A percentile compares a stretch with the other conserved stretches of the same genome.
phyloP scores from a whole-genome alignment of 768 basidiomycete species.

The Amanita pseudoporphyria region DNA sequence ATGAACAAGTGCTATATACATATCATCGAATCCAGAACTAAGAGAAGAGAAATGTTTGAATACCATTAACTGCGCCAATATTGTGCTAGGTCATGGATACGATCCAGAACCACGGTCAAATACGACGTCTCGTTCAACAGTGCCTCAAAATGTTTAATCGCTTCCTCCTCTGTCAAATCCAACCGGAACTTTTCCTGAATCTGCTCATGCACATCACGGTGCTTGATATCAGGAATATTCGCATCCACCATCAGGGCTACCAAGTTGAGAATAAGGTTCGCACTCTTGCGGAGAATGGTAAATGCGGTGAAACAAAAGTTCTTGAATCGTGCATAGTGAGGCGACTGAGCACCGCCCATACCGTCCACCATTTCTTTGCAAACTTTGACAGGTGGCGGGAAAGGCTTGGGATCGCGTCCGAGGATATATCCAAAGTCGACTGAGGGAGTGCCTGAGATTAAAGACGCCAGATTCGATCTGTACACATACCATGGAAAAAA shows the following conservation, averaged over 20 bases:
- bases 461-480: neutral
- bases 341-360: constrained; percentile 94
- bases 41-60: too few relatives aligned
- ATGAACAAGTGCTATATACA: neutral
- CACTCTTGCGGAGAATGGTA: constrained; percentile 90
- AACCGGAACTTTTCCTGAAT: constrained; percentile 96
- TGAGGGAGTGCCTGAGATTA: constrained; percentile 21
- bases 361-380: constrained; percentile 99
- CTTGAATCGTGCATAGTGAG: constrained; percentile 96
- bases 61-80: constrained; percentile 82
- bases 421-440: constrained; percentile 99
- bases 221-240: constrained; percentile 95
- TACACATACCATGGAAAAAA: constrained; percentile 85
- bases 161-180: constrained; percentile 92
- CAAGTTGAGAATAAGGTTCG: constrained; percentile 93
- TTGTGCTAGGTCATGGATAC: constrained; percentile 87
- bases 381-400: constrained; percentile 96
- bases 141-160: constrained; percentile 93
- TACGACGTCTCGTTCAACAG: constrained; percentile 92
- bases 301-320: constrained; percentile 97
- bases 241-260: constrained; percentile 97
- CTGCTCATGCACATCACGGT: constrained; percentile 77
- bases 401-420: constrained; percentile 94
- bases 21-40: neutral
- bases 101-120: constrained; percentile 85